Conservation (phyloP, 306 rosid genomes). For the Dalbergia cultrata region DNA sequence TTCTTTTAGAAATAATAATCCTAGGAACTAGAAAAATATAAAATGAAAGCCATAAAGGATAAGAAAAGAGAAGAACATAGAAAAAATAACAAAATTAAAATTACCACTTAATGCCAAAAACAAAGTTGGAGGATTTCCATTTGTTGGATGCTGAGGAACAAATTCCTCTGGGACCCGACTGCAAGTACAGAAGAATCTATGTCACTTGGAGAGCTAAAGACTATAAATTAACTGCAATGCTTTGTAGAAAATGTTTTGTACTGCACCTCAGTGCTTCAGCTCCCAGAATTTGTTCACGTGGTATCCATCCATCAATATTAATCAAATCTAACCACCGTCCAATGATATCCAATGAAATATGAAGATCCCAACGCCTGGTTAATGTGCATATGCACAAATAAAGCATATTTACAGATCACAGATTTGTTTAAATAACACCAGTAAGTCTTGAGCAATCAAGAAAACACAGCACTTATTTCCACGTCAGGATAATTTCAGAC, state of each 20-base stretch:
- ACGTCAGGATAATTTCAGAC: conserved; percentile 34
- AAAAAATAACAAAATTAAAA: conserved; percentile 34
- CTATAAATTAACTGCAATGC: conserved; percentile 21
- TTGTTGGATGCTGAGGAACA: conserved; percentile 88
- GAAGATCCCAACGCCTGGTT: conserved; percentile 96
- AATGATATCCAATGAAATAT: conserved; percentile 80
- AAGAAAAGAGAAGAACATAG: conserved; percentile 23
- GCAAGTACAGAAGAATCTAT: conserved; percentile 55
- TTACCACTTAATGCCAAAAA: conserved; percentile 83
- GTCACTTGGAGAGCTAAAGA: conserved; percentile 43
- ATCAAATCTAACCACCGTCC: conserved; percentile 98
- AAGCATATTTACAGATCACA: conserved; percentile 31
- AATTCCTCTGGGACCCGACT: conserved; percentile 91
- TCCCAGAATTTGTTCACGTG: conserved; percentile 98
- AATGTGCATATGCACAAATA: conserved; percentile 37
- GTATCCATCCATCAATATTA: conserved; percentile 99
- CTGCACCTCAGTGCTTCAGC: conserved; percentile 91
- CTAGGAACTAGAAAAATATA: neutral
- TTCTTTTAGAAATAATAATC: conserved; percentile 34
- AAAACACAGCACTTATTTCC: conserved; percentile 25
- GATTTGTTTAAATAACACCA: conserved; percentile 22
- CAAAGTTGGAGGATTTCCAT: conserved; percentile 97
- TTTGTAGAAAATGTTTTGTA: conserved; percentile 44
- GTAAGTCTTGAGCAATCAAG: conserved; percentile 18
- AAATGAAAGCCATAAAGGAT: neutral